Evolutionary conservation across 1,284 basidiomycete species (phyloP).

Genomic region (Neonothopanus nambi): DNA sequence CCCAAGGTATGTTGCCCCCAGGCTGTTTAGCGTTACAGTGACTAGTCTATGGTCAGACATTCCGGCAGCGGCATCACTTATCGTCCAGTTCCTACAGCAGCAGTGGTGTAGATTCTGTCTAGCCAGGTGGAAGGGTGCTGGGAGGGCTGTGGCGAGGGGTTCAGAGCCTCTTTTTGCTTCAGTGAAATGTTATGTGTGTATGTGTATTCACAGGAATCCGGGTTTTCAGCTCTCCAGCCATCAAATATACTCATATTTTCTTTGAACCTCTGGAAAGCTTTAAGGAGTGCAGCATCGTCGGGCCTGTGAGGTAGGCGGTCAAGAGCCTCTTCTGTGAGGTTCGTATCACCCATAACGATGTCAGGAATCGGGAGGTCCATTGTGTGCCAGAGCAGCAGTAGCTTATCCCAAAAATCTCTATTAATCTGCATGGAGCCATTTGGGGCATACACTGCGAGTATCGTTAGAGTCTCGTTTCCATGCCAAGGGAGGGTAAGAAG

Average conservation of each 20-base stretch:
- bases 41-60: constrained; percentile 15
- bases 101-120: constrained; percentile 29
- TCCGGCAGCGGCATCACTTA: constrained; percentile 2
- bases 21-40: constrained; percentile 13
- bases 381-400: not conserved
- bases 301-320: not conserved
- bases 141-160: constrained; percentile 9
- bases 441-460: constrained; percentile 19
- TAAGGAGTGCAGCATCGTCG: no score
- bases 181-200: no score
- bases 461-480: not conserved
- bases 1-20: constrained; percentile 23
- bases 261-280: constrained; percentile 18
- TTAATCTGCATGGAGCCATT: constrained; percentile 15
- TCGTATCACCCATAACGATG: constrained; percentile 19
- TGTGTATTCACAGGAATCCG: constrained; percentile 22
- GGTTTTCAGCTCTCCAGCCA: constrained; percentile 30
- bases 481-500: constrained; percentile 17
- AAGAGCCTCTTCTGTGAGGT: constrained; percentile 18
- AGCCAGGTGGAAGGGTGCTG: constrained; percentile 21
- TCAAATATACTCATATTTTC: constrained; percentile 23
- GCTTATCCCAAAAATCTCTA: constrained; percentile 14
- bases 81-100: constrained; percentile 17
- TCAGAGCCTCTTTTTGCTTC: no score
- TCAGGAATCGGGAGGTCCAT: constrained; percentile 3